Evolutionary conservation across 129 eudicot species (phyloP).

Genomic region (Tagetes patula): DNA sequence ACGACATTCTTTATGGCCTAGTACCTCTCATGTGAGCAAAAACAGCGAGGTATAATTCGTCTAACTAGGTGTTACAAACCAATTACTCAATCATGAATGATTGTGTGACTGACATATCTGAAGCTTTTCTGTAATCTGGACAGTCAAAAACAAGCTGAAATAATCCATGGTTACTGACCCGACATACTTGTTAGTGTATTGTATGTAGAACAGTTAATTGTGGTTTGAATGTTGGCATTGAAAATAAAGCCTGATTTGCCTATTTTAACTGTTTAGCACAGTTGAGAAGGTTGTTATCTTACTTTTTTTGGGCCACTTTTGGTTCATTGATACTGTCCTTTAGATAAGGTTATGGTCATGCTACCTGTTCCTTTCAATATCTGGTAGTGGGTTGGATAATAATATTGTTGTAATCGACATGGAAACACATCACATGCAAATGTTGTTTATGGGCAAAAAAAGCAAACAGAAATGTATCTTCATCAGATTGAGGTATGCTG

Average conservation of each 20-base stretch:
- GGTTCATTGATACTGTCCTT: background rate
- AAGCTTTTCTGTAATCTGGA: slow-evolving; percentile 4
- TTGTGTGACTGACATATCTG: slow-evolving; percentile 1
- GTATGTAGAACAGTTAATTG: background rate
- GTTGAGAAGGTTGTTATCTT: background rate
- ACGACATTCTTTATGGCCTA: too few species aligned
- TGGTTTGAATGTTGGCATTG: background rate
- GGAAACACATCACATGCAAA: slow-evolving; percentile 17
- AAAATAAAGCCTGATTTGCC: background rate
- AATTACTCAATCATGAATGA: background rate
- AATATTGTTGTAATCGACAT: slow-evolving; percentile 15
- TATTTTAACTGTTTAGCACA: background rate
- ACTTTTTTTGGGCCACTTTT: background rate
- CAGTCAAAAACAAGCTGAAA: slow-evolving; percentile 27
- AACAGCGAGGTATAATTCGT: too few species aligned
- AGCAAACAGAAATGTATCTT: background rate
- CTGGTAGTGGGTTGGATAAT: background rate
- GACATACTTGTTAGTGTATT: slow-evolving; percentile 19
- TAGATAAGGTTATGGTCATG: slow-evolving; percentile 16
- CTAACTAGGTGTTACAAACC: too few species aligned
- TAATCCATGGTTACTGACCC: slow-evolving; percentile 29
- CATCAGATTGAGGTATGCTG: too few species aligned
- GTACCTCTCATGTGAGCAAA: too few species aligned
- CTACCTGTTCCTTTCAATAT: slow-evolving; percentile 8
- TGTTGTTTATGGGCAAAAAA: background rate